A percentile compares a stretch with the other conserved stretches of the same genome.
These are phyloP conservation scores for Hypoxylon sp. DNA, from an alignment of 2,329 filamentous ascomycete genomes.

Conservation along the genomic window DNA sequence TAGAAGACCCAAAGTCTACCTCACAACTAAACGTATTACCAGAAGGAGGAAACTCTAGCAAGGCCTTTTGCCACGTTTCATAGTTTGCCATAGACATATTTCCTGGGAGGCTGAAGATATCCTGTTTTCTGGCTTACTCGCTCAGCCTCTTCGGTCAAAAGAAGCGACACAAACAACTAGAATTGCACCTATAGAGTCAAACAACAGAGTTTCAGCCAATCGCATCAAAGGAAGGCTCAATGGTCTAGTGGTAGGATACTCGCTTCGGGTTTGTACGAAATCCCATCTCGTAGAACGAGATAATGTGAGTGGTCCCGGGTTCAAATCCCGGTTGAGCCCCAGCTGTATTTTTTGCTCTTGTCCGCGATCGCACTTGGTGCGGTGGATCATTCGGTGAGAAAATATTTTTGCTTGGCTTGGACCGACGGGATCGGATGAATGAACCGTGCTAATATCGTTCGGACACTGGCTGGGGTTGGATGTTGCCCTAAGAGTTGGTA, in stretches of 20 bases:
- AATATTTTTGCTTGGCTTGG: slow-evolving; percentile 16
- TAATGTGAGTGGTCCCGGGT: slow-evolving; percentile 28
- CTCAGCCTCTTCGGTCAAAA: neutral
- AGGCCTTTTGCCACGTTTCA: neutral
- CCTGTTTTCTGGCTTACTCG: slow-evolving; percentile 2
- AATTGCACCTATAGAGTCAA: neutral
- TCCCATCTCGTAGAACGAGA: slow-evolving; percentile 14
- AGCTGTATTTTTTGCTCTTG: slow-evolving; percentile 3
- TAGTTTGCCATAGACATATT: neutral
- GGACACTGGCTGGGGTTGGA: neutral
- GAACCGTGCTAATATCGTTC: neutral
- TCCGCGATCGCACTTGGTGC: neutral
- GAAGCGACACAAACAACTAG: neutral
- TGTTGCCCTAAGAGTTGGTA: neutral
- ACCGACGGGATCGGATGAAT: neutral
- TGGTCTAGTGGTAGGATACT: slow-evolving; percentile 30
- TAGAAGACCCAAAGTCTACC: neutral
- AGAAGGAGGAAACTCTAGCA: neutral
- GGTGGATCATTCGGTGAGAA: slow-evolving; percentile 13
- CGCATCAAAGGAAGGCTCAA: slow-evolving; percentile 14
- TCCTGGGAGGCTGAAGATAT: neutral
- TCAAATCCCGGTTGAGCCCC: slow-evolving; percentile 30
- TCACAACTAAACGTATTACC: neutral
- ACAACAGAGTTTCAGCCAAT: neutral
- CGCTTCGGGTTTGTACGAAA: slow-evolving; percentile 11